Evolutionary conservation across 176 grass and related monocot species (phyloP), one percentile per base, ranked within the genome.

Genomic region (Carex scoparia): DNA sequence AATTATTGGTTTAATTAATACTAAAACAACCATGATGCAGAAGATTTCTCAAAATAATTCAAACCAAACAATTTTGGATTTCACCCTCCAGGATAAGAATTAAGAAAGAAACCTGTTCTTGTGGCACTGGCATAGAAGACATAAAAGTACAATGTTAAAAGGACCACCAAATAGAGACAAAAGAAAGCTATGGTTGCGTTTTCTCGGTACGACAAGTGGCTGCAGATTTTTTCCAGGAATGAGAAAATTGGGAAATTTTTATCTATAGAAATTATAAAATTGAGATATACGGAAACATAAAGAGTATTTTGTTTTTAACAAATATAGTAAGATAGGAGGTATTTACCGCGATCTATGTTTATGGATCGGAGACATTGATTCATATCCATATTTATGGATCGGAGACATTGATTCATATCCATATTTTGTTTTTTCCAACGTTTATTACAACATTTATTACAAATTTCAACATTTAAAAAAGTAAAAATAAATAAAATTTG

Each of bases 61-160:
- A 80, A 80, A 13, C 55, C 77, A 80, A 80, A 80, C 23, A 79
- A 80, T 38, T 37, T 80, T 80, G n/a, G 3, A 19, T 80, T 79
- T 79, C 10, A 54, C 55, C 0, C 27, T 80, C 3, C 5, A 51
- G 55, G 77, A 80, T 80, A 80, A 80, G 77, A 80, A 80, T 60
- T 79, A 60, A 80, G 15, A 60, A 80, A 38, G 8, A 60, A 80
- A 38, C 18, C 5, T 80, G 1, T 38, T 80, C 6, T 37, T 59
- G 51, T 59, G 51, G 30, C 32, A 31, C 4, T 59, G 14, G 2
- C 58, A 61, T 59, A 80, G 30, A 80, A 35, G 12, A 59, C 28
- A 59, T 38, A 37, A 18, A 80, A 19, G 77, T 61, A 10, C 8
- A 80, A 37, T 61, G 32, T 80, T 23, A 18, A 80, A 60, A 31